Evolutionary conservation across 805 yeast species (phyloP).

Genomic region (Lipomyces starkeyi): DNA sequence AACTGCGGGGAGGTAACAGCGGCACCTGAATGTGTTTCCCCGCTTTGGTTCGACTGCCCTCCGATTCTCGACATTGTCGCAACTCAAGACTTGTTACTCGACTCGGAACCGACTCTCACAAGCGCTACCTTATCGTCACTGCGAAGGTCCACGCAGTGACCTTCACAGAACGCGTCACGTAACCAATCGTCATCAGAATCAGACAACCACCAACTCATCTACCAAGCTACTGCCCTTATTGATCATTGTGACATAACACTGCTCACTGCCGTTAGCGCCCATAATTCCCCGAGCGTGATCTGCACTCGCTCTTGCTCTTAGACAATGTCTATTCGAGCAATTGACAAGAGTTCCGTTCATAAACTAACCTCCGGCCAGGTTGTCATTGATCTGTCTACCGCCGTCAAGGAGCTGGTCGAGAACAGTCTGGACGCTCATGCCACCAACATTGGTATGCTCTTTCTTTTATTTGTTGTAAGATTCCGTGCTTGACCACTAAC

Average conservation of each 20-base stretch:
- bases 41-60: too few species aligned
- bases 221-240: background rate
- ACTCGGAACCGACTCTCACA: too few species aligned
- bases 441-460: constrained; percentile 52
- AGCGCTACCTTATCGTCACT: too few species aligned
- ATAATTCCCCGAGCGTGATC: constrained; percentile 2
- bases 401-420: constrained; percentile 85
- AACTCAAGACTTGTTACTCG: too few species aligned
- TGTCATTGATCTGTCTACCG: constrained; percentile 74
- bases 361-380: constrained; percentile 92
- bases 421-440: constrained; percentile 84
- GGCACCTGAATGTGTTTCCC: too few species aligned
- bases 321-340: constrained; percentile 46
- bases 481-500: background rate
- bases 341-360: constrained; percentile 64
- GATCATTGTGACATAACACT: background rate
- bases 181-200: too few species aligned
- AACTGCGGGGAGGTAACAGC: too few species aligned
- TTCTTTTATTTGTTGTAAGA: background rate
- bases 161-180: too few species aligned
- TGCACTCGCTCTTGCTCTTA: background rate
- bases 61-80: too few species aligned
- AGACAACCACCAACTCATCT: too few species aligned
- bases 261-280: background rate
- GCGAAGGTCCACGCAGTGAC: too few species aligned